A percentile compares a stretch with the other conserved stretches of the same genome.
Conservation (phyloP, 139 green algal species). For the Chlorella ohadii region DNA sequence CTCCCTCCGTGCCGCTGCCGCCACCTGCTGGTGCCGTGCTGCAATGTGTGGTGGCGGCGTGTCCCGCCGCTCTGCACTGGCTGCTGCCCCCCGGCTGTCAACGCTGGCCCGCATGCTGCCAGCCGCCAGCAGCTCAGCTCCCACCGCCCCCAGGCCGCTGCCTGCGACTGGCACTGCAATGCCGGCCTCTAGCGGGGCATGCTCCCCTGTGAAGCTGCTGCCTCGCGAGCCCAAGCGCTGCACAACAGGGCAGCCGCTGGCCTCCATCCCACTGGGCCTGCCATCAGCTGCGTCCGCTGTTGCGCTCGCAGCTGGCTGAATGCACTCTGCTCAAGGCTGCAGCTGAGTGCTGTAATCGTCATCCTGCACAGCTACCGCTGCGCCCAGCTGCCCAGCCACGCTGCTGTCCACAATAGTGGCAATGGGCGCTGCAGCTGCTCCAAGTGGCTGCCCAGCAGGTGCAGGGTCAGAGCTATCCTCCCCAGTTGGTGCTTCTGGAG, state of each 20-base stretch:
- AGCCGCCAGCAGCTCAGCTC: neutral
- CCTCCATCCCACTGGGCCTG: neutral
- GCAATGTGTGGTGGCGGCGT: constrained; percentile 25
- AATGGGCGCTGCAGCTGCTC: too few species aligned
- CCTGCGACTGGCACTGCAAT: constrained; percentile 6
- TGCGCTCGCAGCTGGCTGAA: too few species aligned
- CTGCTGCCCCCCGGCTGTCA: neutral
- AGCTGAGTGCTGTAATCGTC: too few species aligned
- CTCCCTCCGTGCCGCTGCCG: neutral
- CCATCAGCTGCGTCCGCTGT: too few species aligned
- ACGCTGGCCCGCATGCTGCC: too few species aligned
- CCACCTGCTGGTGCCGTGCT: constrained; percentile 10
- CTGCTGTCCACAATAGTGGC: too few species aligned
- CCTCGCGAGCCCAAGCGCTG: neutral
- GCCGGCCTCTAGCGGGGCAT: neutral
- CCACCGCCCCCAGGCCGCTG: neutral
- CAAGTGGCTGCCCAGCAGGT: too few species aligned
- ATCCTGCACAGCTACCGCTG: too few species aligned
- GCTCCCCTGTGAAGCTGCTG: neutral
- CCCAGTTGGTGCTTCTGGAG: too few species aligned
- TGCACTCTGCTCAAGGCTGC: too few species aligned
- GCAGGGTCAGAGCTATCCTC: too few species aligned
- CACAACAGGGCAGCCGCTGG: neutral
- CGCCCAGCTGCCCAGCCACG: too few species aligned
- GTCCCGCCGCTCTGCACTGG: neutral